These are phyloP conservation scores for Candida sp. DNA, from an alignment of 1,139 yeast species.

Conservation along the genomic window DNA sequence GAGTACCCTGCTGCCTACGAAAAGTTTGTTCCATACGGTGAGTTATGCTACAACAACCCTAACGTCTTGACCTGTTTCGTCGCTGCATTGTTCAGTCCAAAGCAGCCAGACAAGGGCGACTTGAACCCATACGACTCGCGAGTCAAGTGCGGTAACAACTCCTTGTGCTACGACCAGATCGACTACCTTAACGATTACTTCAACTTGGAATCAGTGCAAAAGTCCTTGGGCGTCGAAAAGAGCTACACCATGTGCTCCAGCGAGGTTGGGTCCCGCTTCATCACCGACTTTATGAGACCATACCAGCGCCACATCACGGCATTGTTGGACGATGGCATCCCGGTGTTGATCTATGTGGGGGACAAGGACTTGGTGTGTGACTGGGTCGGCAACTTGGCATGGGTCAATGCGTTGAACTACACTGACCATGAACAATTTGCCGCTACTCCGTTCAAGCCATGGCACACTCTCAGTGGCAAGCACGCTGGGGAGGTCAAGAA, in stretches of 20 bases:
- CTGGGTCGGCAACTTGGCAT: conserved; percentile 83
- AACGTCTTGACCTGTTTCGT: conserved; percentile 91
- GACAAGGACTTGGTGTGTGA: conserved; percentile 85
- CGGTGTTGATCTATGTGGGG: conserved; percentile 80
- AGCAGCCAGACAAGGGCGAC: conserved; percentile 43
- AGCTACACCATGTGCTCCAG: conserved; percentile 80
- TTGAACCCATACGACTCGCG: conserved; percentile 93
- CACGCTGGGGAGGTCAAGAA: conserved; percentile 50
- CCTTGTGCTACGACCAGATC: conserved; percentile 63
- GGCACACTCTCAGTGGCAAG: conserved; percentile 36
- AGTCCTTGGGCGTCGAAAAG: conserved; percentile 82
- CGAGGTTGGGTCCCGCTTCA: conserved; percentile 76
- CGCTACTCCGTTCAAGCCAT: conserved; percentile 35
- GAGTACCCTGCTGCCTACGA: conserved; percentile 45
- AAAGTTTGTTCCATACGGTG: conserved; percentile 75
- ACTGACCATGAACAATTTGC: conserved; percentile 56
- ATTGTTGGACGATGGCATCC: conserved; percentile 58
- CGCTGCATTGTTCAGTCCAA: conserved; percentile 58
- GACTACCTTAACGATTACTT: conserved; percentile 33
- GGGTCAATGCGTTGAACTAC: conserved; percentile 75
- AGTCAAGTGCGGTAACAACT: conserved; percentile 73
- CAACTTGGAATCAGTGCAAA: conserved; percentile 45
- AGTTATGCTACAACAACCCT: conserved; percentile 75
- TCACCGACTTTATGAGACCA: conserved; percentile 83
- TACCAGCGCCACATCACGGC: conserved; percentile 68